Conservation (phyloP, 257 asterid genomes). For the Solanum infundibuliforme region DNA sequence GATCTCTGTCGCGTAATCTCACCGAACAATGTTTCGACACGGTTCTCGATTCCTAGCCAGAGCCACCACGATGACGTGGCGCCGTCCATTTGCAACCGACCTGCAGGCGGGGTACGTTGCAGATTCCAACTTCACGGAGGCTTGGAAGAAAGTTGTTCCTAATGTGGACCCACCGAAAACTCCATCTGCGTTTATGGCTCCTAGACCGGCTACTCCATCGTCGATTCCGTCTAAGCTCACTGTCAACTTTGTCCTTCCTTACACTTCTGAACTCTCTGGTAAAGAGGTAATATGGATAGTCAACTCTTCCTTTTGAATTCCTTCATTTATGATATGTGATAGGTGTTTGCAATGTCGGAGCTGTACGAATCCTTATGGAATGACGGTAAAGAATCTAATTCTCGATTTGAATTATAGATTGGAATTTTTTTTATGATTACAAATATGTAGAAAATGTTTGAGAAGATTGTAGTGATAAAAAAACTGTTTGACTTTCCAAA, state of each 20-base stretch:
- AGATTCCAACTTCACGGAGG: constrained; percentile 48
- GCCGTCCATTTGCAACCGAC: constrained; percentile 57
- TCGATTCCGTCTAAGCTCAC: constrained; percentile 78
- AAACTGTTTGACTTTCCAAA: neutral
- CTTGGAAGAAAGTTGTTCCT: constrained; percentile 54
- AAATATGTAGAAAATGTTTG: neutral
- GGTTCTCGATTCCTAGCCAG: constrained; percentile 23
- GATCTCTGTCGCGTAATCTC: neutral
- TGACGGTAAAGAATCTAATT: neutral
- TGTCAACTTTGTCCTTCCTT: constrained; percentile 77
- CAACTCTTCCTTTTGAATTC: neutral
- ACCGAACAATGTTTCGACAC: constrained; percentile 43
- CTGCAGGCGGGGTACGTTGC: constrained; percentile 32
- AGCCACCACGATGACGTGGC: constrained; percentile 41
- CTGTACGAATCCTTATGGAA: neutral
- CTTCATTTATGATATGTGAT: neutral
- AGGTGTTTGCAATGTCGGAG: neutral
- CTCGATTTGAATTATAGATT: neutral
- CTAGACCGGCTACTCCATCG: constrained; percentile 64
- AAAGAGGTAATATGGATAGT: constrained; percentile 39
- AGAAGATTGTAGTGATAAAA: neutral
- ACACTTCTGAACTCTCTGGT: constrained; percentile 40
- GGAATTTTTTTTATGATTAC: neutral
- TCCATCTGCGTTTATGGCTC: constrained; percentile 51
- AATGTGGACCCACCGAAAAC: constrained; percentile 66